Evolutionary conservation across 1,284 basidiomycete species (phyloP), one percentile per base, ranked within the genome.

Genomic region (Sanguinoderma infundibulare): DNA sequence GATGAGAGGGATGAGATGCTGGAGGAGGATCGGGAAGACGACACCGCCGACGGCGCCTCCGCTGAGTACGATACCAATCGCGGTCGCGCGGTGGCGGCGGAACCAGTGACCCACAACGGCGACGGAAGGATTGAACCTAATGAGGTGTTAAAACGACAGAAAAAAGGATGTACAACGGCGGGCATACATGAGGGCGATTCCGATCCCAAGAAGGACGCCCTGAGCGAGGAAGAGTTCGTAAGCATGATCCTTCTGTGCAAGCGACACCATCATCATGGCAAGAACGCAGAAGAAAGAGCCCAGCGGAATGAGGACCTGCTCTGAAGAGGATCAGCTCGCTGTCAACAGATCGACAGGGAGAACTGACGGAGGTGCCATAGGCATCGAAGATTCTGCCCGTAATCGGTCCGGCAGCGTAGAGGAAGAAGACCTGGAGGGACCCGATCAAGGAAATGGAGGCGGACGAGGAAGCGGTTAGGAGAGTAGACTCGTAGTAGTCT

Each of bases 1-100:
- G 42, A 87, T 70, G 35, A 62, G 61, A 42, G 75, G 67, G 64
- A 89, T 87, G 14, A 90, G 79, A 30, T 75, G 76, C 66, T 86
- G 83, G 20, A 90, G 78, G 73, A 88, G 76, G 62, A 90, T 82
- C 0, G 88, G 87, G 63, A 84, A 88, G n/a, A 89, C 72, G 7
- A 89, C 83, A 5, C 88, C 88, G 35, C 88, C 89, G 82, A 71
- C 58, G 28, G 73, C 72, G 50, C 71, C 69, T 2, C 73, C 73
- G 6, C 62, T 61, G 7, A 63, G 57, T 3, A 61, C 61, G 44
- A 67, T 30, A 2, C 65, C 65, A 14, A 67, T 67, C 8, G 60
- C 65, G n/a, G 57, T 57, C 53, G 67, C 53, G 66, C 81, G 79
- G 17, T 54, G 49, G 17, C 61, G 63, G 12, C 62, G 58, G 60